Percentiles rank a stretch among this genome's conserved stretches.
Conservation (phyloP, 768 basidiomycete genomes). For the Phaffia tasmanica region DNA sequence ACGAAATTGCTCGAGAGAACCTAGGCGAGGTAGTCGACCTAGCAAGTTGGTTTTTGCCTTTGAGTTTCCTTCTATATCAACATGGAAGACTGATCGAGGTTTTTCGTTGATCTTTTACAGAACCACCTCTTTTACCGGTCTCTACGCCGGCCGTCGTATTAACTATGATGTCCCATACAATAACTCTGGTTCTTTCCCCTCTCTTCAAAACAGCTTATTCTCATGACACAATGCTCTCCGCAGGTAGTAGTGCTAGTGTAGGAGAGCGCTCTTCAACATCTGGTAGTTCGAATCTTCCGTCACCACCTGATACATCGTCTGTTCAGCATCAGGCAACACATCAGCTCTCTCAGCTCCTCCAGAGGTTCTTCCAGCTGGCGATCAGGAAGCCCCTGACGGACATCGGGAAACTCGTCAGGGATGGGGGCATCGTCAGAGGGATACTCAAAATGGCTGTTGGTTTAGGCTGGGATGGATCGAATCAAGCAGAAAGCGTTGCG, state of each 20-base stretch:
- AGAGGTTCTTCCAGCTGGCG: constrained; percentile 5
- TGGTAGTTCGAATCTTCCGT: constrained; percentile 10
- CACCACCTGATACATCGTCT: not conserved
- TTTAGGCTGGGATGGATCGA: constrained; percentile 9
- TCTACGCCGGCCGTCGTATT: constrained; percentile 18
- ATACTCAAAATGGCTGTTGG: constrained; percentile 19
- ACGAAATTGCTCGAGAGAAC: constrained; percentile 9
- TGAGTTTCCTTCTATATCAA: not conserved
- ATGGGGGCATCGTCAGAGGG: constrained; percentile 13
- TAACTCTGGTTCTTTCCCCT: constrained; percentile 16
- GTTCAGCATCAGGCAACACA: not conserved
- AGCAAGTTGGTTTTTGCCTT: not conserved
- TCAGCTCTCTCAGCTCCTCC: not conserved
- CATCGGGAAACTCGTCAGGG: constrained; percentile 19
- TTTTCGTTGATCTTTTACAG: constrained; percentile 1
- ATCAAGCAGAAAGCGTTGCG: not conserved
- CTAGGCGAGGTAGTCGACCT: constrained; percentile 3
- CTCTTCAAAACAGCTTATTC: constrained; percentile 10
- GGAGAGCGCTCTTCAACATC: not conserved
- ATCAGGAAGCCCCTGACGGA: constrained; percentile 7
- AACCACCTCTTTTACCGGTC: constrained; percentile 11
- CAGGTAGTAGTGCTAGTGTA: not conserved
- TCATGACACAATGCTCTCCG: not conserved
- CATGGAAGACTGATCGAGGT: not conserved
- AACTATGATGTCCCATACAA: constrained; percentile 15